A percentile compares a stretch with the other conserved stretches of the same genome.
phyloP scores from a whole-genome alignment of 202 grass and related monocot species.

The Setaria viridis region DNA sequence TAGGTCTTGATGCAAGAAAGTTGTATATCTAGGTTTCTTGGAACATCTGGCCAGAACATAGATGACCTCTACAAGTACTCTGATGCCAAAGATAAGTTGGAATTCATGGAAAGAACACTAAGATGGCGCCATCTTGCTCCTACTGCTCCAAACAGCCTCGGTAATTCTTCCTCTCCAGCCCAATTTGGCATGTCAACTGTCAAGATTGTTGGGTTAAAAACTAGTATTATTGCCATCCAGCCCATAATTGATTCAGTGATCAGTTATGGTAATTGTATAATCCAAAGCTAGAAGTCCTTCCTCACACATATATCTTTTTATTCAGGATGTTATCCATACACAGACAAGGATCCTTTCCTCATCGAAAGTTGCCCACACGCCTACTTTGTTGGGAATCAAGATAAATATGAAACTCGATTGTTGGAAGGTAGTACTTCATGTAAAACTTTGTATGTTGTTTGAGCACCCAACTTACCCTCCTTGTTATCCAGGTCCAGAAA shows the following conservation, averaged over 20 bases:
- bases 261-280: constrained; percentile 14
- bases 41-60: constrained; percentile 98
- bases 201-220: constrained; percentile 15
- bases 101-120: constrained; percentile 91
- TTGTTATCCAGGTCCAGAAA: constrained; percentile 71
- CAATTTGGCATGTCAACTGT: constrained; percentile 21
- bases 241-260: constrained; percentile 18
- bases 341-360: constrained; percentile 96
- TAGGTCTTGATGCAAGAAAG: constrained; percentile 31
- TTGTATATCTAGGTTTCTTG: constrained; percentile 71
- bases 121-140: constrained; percentile 93
- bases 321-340: constrained; percentile 95
- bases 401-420: constrained; percentile 77
- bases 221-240: background rate
- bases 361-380: constrained; percentile 94
- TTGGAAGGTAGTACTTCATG: constrained; percentile 66
- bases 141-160: constrained; percentile 95
- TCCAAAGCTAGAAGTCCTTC: constrained; percentile 9
- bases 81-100: constrained; percentile 84
- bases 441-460: constrained; percentile 29
- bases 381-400: constrained; percentile 96
- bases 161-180: constrained; percentile 43
- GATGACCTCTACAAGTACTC: constrained; percentile 88
- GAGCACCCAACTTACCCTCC: constrained; percentile 26
- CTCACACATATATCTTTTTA: constrained; percentile 34